phyloP scores from a whole-genome alignment of 495 filamentous ascomycete genomes.

The Bryoglossum gracile region DNA sequence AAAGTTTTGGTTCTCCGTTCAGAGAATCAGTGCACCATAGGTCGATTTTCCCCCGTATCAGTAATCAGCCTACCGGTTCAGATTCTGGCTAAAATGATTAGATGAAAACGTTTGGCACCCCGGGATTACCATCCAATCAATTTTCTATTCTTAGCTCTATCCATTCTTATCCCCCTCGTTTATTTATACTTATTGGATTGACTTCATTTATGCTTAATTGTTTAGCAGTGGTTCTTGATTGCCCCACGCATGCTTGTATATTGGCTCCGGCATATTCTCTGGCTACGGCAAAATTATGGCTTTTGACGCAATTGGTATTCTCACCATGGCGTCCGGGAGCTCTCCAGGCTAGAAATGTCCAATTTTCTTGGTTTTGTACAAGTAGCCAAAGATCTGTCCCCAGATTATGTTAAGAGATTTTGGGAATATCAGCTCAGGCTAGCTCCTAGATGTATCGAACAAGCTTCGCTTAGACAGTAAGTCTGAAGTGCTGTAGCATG shows the following conservation, averaged over 20 bases:
- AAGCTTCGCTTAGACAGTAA: background rate
- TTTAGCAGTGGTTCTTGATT: constrained; percentile 5
- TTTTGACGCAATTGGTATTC: background rate
- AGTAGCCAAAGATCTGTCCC: constrained; percentile 4
- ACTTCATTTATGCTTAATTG: constrained; percentile 19
- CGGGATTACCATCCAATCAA: background rate
- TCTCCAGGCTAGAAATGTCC: constrained; percentile 11
- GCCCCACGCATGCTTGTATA: background rate
- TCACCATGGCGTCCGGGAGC: constrained; percentile 6
- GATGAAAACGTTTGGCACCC: constrained; percentile 8
- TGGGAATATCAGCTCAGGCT: background rate
- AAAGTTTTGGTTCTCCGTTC: background rate
- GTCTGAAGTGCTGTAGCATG: background rate
- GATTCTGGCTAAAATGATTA: constrained; percentile 19
- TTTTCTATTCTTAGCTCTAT: constrained; percentile 6
- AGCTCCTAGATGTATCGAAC: background rate
- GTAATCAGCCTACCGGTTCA: constrained; percentile 20
- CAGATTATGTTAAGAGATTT: background rate
- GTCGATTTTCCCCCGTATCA: background rate
- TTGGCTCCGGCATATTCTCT: background rate
- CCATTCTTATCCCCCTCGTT: background rate
- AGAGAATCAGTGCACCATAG: background rate
- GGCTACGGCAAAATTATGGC: background rate
- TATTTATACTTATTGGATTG: constrained; percentile 12
- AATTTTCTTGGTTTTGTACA: constrained; percentile 4